Percentiles rank a stretch among this genome's conserved stretches.
Evolutionary conservation across 345 rosid genomes (phyloP).

Genomic region (Angophora floribunda): DNA sequence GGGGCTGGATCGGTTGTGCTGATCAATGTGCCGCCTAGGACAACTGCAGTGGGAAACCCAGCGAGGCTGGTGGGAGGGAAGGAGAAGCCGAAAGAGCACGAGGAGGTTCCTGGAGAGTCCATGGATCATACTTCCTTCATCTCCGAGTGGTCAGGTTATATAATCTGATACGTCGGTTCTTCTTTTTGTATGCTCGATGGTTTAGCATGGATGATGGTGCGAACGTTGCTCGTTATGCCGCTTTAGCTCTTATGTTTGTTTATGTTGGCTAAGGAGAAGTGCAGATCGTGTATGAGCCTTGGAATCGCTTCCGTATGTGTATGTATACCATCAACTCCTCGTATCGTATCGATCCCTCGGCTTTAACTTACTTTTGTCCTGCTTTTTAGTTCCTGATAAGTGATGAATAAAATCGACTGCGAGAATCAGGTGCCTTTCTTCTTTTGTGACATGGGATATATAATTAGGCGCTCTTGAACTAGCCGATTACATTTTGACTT

Average conservation of each 20-base stretch:
- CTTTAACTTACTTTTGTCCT: neutral
- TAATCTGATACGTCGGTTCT: conserved; percentile 11
- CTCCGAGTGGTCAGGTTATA: conserved; percentile 89
- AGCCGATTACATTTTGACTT: neutral
- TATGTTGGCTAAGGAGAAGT: neutral
- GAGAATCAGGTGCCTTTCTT: neutral
- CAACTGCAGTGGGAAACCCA: conserved; percentile 91
- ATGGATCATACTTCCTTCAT: conserved; percentile 98
- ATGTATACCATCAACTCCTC: neutral
- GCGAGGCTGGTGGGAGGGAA: conserved; percentile 93
- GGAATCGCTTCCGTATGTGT: neutral
- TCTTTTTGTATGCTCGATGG: neutral
- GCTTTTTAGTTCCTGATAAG: neutral
- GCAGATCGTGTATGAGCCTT: neutral
- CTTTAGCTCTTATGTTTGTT: neutral
- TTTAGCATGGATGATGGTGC: neutral
- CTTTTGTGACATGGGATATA: neutral
- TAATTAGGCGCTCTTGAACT: neutral
- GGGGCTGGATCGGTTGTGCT: conserved; percentile 93
- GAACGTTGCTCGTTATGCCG: neutral
- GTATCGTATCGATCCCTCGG: neutral
- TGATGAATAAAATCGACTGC: neutral
- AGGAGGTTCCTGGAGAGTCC: conserved; percentile 85
- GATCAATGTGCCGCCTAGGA: conserved; percentile 64
- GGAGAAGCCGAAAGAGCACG: conserved; percentile 48